These are phyloP conservation scores for Pelargonium fulgidum DNA, from an alignment of 441 rosid species.

Conservation along the genomic window DNA sequence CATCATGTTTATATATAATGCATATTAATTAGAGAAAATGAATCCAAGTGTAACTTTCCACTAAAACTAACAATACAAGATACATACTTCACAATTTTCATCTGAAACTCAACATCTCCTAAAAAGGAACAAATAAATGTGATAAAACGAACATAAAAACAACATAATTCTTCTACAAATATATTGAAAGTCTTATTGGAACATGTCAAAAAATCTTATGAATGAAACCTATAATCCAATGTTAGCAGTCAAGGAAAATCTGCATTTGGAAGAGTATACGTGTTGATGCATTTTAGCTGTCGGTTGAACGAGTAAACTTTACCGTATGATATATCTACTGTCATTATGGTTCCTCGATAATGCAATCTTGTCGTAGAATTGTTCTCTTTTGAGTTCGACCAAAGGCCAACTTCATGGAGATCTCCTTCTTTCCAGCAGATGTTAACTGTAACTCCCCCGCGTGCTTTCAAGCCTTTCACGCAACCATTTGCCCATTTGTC, in stretches of 20 bases:
- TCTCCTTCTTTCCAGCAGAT: constrained; percentile 71
- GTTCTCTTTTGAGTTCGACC: constrained; percentile 23
- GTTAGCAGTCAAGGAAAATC: constrained; percentile 4
- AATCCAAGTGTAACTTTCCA: too few species aligned
- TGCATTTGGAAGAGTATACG: constrained; percentile 12
- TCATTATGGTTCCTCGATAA: constrained; percentile 42
- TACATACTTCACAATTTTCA: too few species aligned
- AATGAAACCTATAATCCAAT: neutral
- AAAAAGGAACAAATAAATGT: too few species aligned
- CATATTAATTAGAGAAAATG: too few species aligned
- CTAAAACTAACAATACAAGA: too few species aligned
- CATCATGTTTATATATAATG: too few species aligned
- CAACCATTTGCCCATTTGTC: constrained; percentile 75
- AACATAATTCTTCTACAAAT: too few species aligned
- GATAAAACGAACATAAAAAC: too few species aligned
- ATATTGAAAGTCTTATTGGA: too few species aligned
- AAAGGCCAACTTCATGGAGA: constrained; percentile 54
- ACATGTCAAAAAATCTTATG: too few species aligned
- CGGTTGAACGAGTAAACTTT: constrained; percentile 42
- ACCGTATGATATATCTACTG: constrained; percentile 35
- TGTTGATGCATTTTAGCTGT: constrained; percentile 32
- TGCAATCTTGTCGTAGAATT: constrained; percentile 34
- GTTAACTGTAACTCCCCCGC: constrained; percentile 59
- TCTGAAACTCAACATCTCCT: too few species aligned
- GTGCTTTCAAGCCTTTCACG: constrained; percentile 67